Percentiles rank a stretch among this genome's conserved stretches.
Evolutionary conservation across 2,329 filamentous ascomycete genomes (phyloP).

Genomic region (Calonectria leucothoes): DNA sequence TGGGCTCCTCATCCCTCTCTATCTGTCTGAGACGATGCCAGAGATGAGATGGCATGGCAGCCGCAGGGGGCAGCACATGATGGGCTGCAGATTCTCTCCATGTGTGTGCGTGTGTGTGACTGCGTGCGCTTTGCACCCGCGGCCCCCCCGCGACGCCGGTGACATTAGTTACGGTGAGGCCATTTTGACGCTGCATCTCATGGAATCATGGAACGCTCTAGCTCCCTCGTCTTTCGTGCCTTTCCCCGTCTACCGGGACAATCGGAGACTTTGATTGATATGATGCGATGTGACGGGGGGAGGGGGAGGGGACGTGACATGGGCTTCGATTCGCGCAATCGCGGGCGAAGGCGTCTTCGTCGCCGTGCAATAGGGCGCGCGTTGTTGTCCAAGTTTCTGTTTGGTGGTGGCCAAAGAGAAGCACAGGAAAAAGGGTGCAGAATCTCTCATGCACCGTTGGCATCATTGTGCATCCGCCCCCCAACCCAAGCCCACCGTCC

Average conservation of each 20-base stretch:
- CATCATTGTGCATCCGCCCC: conserved; percentile 19
- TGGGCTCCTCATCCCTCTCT: background rate
- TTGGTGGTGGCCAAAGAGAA: background rate
- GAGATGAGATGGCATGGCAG: conserved; percentile 5
- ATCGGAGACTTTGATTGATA: background rate
- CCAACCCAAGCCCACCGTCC: background rate
- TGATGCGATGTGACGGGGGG: background rate
- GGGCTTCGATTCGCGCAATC: background rate
- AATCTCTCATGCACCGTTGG: conserved; percentile 10
- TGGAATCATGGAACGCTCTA: conserved; percentile 16
- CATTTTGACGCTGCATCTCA: conserved; percentile 29
- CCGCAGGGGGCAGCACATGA: background rate
- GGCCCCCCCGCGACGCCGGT: background rate
- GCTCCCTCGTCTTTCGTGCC: background rate
- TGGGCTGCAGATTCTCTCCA: background rate
- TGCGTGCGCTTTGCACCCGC: no score
- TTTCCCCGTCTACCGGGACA: background rate
- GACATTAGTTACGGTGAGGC: conserved; percentile 34
- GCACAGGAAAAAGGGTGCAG: background rate
- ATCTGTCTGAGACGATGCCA: background rate
- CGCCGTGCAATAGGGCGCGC: background rate
- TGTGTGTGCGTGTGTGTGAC: background rate
- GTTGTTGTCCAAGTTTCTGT: background rate
- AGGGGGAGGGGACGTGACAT: no score
- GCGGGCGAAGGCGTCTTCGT: no score